Conservation (phyloP, 306 rosid species). For the Acacia acuminata region DNA sequence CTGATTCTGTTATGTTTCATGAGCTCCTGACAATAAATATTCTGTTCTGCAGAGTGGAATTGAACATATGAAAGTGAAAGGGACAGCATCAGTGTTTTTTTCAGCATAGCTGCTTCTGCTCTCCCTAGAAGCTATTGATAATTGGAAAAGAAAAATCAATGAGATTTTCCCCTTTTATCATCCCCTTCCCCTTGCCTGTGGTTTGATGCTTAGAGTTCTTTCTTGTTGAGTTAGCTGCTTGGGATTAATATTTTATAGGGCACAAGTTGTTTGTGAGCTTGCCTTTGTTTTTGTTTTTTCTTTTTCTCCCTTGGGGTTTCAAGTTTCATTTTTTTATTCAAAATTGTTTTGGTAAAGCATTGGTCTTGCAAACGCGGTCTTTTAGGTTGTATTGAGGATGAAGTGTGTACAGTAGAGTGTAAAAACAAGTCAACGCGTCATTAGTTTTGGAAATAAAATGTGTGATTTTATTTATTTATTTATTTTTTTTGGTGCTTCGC, state of each 20-base stretch:
- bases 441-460: slow-evolving; percentile 49
- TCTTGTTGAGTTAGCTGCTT: slow-evolving; percentile 53
- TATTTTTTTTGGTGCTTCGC: background rate
- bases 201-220: slow-evolving; percentile 53
- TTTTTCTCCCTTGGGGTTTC: background rate
- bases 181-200: slow-evolving; percentile 37
- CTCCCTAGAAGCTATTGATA: slow-evolving; percentile 66
- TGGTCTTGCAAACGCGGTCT: slow-evolving; percentile 69
- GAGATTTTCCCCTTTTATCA: slow-evolving; percentile 26
- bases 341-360: slow-evolving; percentile 50
- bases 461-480: slow-evolving; percentile 47
- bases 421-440: slow-evolving; percentile 46
- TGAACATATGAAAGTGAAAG: slow-evolving; percentile 50
- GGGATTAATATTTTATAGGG: slow-evolving; percentile 49
- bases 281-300: slow-evolving; percentile 35
- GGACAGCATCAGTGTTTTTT: slow-evolving; percentile 84
- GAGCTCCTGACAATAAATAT: slow-evolving; percentile 32
- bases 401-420: slow-evolving; percentile 84
- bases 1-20: background rate
- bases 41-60: slow-evolving; percentile 50
- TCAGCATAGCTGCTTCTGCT: slow-evolving; percentile 78
- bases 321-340: slow-evolving; percentile 39
- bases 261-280: slow-evolving; percentile 73
- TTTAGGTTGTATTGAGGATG: slow-evolving; percentile 70
- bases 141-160: slow-evolving; percentile 37